These are phyloP conservation scores for Trifolium dubium DNA, from an alignment of 306 rosid species.

Conservation along the genomic window DNA sequence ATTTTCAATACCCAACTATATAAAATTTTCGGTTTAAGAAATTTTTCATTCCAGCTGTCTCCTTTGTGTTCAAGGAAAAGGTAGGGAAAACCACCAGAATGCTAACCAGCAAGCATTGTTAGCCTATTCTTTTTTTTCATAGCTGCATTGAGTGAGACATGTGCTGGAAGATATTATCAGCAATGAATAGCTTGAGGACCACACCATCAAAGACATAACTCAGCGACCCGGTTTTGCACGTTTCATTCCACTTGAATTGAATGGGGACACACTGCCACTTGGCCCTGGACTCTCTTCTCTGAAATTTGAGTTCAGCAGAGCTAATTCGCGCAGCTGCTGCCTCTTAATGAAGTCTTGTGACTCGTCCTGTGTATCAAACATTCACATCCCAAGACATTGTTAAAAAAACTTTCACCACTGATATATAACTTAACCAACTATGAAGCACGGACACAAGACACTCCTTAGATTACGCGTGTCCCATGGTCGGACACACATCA, in stretches of 20 bases:
- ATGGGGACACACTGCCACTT: slow-evolving; percentile 88
- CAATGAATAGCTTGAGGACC: slow-evolving; percentile 46
- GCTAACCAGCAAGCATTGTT: slow-evolving; percentile 75
- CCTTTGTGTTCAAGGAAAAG: slow-evolving; percentile 44
- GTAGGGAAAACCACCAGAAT: slow-evolving; percentile 56
- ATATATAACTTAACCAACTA: too few relatives aligned
- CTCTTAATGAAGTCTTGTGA: slow-evolving; percentile 86
- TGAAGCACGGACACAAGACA: too few relatives aligned
- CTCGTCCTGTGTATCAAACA: slow-evolving; percentile 72
- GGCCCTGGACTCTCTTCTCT: slow-evolving; percentile 96
- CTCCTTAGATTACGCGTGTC: too few relatives aligned
- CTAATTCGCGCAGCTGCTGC: slow-evolving; percentile 91
- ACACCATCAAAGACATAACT: slow-evolving; percentile 41
- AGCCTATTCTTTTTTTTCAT: slow-evolving; percentile 52
- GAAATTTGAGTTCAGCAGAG: slow-evolving; percentile 84
- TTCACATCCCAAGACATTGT: slow-evolving; percentile 34
- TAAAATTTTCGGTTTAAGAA: slow-evolving; percentile 38
- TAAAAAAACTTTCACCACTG: neutral
- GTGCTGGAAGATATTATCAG: slow-evolving; percentile 45
- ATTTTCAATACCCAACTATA: slow-evolving; percentile 65
- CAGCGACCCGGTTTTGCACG: slow-evolving; percentile 92
- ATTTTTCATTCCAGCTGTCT: slow-evolving; percentile 41
- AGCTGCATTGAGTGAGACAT: slow-evolving; percentile 54
- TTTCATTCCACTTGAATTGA: slow-evolving; percentile 95
- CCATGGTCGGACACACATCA: too few relatives aligned